Evolutionary conservation across 306 rosid genomes (phyloP).

Genomic region (Neltuma alba): DNA sequence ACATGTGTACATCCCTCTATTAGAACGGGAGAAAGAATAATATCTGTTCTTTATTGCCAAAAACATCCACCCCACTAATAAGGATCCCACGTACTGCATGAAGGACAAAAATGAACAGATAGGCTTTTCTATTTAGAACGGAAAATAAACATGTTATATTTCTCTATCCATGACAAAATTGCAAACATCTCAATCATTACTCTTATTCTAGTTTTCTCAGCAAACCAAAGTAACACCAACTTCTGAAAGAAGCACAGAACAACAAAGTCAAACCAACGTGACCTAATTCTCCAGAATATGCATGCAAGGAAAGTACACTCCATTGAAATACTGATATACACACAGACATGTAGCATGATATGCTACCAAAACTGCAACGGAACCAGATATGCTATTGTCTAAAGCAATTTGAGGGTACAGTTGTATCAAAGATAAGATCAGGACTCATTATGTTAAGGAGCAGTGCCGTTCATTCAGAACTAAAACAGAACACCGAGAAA

Average conservation of each 20-base stretch:
- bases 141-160: not conserved
- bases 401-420: not conserved
- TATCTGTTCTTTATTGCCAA: not conserved
- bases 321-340: not conserved
- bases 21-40: constrained; percentile 5
- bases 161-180: not conserved
- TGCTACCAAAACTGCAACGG: too few species aligned
- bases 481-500: not conserved
- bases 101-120: not conserved
- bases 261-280: constrained; percentile 27
- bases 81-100: not conserved
- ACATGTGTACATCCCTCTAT: not conserved
- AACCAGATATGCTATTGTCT: too few species aligned
- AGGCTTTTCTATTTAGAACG: not conserved
- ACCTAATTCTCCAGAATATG: constrained; percentile 1
- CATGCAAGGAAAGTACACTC: not conserved
- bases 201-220: not conserved
- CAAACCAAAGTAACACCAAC: not conserved
- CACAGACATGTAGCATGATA: not conserved
- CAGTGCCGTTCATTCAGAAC: not conserved
- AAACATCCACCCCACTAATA: not conserved
- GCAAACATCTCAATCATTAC: not conserved
- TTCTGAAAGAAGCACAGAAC: constrained; percentile 9
- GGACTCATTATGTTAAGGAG: not conserved
- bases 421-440: not conserved